Evolutionary conservation across 1,139 yeast genomes (phyloP), one percentile per base, ranked within the genome.

Genomic region (Zygoascus sp.): DNA sequence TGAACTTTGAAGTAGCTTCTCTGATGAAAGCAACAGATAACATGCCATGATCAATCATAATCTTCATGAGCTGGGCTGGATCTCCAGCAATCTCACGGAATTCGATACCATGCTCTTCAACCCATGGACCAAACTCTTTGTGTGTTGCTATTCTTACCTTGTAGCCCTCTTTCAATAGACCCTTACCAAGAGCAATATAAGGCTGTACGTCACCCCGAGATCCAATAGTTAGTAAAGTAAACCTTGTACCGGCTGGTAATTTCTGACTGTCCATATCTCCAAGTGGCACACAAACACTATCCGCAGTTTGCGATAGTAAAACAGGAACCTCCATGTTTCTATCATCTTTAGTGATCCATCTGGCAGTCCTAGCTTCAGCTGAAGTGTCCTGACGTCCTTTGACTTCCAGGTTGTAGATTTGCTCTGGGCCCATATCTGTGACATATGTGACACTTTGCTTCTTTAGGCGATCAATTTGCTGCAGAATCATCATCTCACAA

Each of bases 131-230:
- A 62, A 89, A 90, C 62, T 90, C 97, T 0, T 60, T 58, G 63
- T 90, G 97, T 0, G 97, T 85, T 0, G 94, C 95, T 50, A 90
- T 89, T 19, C 82, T 80, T 1, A 88, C 95, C 17, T 64, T 65
- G 60, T 90, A 97, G 0, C 97, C 97, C 58, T 90, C 96, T 25
- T 72, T 70, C 40, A 79, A 65, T 42, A 90, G 69, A 0, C 92
- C 96, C 56, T 81, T 79, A 0, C 87, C 94, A n/a, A 90, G 67
- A 0, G 97, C 92, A 54, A 90, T 83, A 61, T 89, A 92, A 0
- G 97, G 97, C 63, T 90, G 97, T 6, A 90, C 97, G 65, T 90
- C 97, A 38, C 97, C 97, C 49, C 97, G 72, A 0, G 96, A 87
- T 0, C 97, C 97, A 60, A 90, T 90, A 0, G 97, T 90, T 49